phyloP scores from a whole-genome alignment of 2,329 filamentous ascomycete genomes.

The Plectosphaerella sp. region DNA sequence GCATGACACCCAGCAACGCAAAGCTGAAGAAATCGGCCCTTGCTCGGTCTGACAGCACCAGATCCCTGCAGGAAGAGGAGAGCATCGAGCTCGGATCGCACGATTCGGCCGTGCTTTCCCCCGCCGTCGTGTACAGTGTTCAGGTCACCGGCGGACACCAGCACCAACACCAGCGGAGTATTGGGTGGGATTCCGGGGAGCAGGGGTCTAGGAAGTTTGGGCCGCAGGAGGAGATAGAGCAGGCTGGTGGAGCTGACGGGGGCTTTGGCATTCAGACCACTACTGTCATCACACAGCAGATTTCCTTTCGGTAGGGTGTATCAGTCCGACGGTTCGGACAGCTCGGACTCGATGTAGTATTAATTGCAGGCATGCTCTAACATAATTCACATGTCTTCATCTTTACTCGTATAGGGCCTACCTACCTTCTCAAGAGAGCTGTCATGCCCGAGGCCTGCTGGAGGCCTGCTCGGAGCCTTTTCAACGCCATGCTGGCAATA shows the following conservation, averaged over 20 bases:
- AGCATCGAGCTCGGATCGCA: constrained; percentile 1
- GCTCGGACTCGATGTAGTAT: too few relatives aligned
- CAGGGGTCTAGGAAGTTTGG: neutral
- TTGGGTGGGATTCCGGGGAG: too few relatives aligned
- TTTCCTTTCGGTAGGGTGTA: neutral
- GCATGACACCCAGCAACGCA: neutral
- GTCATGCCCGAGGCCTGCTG: too few relatives aligned
- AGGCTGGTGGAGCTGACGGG: neutral
- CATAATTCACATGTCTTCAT: too few relatives aligned
- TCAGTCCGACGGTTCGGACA: too few relatives aligned
- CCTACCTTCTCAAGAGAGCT: too few relatives aligned
- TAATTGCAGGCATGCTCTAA: too few relatives aligned
- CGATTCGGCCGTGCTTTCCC: neutral
- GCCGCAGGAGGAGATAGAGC: neutral
- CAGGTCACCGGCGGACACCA: constrained; percentile 8
- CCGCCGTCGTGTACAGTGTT: constrained; percentile 5
- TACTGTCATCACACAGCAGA: constrained; percentile 17
- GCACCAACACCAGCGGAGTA: neutral
- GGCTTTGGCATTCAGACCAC: constrained; percentile 13
- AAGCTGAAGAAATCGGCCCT: neutral
- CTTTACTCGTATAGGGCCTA: too few relatives aligned
- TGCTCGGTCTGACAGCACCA: neutral
- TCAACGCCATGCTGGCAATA: too few relatives aligned
- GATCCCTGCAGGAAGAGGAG: neutral
- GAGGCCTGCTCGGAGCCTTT: too few relatives aligned